Conservation (phyloP, 495 filamentous ascomycete genomes). For the Aspergillus diversus region DNA sequence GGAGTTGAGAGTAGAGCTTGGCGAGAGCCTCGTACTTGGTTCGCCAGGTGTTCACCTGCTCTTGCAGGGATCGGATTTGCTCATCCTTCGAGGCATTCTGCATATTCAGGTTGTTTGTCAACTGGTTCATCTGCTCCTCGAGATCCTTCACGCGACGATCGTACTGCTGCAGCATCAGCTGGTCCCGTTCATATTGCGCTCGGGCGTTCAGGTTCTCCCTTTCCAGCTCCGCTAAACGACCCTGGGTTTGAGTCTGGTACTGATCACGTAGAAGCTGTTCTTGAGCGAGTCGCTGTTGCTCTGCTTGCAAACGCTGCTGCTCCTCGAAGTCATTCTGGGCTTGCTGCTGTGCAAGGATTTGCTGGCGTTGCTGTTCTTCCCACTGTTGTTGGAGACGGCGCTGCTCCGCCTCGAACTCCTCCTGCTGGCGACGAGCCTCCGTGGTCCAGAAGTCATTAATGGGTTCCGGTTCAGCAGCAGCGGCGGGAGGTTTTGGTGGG, state of each 20-base stretch:
- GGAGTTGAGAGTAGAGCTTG: slow-evolving; percentile 94
- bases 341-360: slow-evolving; percentile 78
- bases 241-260: slow-evolving; percentile 88
- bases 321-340: slow-evolving; percentile 94
- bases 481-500: slow-evolving; percentile 64
- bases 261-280: slow-evolving; percentile 88
- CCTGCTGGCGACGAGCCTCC: slow-evolving; percentile 85
- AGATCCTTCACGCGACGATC: slow-evolving; percentile 90
- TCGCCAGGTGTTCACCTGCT: slow-evolving; percentile 95
- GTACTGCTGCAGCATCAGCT: slow-evolving; percentile 95
- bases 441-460: slow-evolving; percentile 98
- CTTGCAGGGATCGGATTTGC: slow-evolving; percentile 87
- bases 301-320: slow-evolving; percentile 83
- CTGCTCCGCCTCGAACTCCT: slow-evolving; percentile 93
- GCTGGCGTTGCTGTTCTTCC: slow-evolving; percentile 73
- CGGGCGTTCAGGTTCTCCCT: slow-evolving; percentile 92
- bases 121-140: slow-evolving; percentile 81
- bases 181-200: slow-evolving; percentile 94
- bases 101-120: slow-evolving; percentile 81
- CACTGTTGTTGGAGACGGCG: slow-evolving; percentile 80
- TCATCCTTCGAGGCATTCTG: slow-evolving; percentile 90
- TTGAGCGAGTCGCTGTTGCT: slow-evolving; percentile 88
- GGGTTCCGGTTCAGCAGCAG: slow-evolving; percentile 80
- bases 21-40: slow-evolving; percentile 95
- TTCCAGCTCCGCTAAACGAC: slow-evolving; percentile 89